Evolutionary conservation across 805 yeast genomes (phyloP), one percentile per base, ranked within the genome.

Genomic region (Saturnispora hagleri): DNA sequence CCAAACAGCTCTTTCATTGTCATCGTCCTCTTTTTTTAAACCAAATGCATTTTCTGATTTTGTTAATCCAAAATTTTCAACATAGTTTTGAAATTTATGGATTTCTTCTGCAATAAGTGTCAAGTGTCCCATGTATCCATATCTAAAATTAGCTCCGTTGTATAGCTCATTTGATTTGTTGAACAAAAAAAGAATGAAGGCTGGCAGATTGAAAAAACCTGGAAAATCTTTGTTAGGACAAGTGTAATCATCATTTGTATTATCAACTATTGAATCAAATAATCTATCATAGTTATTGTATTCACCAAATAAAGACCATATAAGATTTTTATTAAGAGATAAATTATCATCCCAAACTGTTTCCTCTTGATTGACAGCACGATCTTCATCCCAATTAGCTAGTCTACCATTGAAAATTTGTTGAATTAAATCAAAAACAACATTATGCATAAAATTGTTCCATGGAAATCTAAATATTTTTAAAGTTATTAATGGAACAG

Each of bases 41-140:
- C 60, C 65, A 51, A 58, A 61, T 27, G 67, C 65, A 51, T 66
- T 67, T 36, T 65, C 69, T 22, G 64, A 65, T 48, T 67, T 57
- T 0, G 69, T 61, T 40, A 63, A 48, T 10, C 69, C 70, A 54
- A 66, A 66, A 51, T 63, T 67, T 47, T 66, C 70, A 48, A 67
- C 68, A 52, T 58, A 60, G 52, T 62, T 65, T 53, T 68, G 71
- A 50, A 79, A 79, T 65, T 93, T 93, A 47, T 89, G 96, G 45
- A 93, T 89, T 65, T 93, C 99, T 65, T 93, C 99, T 48, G 96
- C 89, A 52, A 93, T 88, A 48, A 93, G 72, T 6, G 95, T 89
- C 57, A 93, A 70, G 65, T 93, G 99, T n/a, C 99, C 99, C 89
- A 90, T 89, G 64, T 89, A 93, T 0, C 99, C 99, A 40, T 90